Evolutionary conservation across 1,284 basidiomycete genomes (phyloP).

Genomic region (Apiotrichum sp.): DNA sequence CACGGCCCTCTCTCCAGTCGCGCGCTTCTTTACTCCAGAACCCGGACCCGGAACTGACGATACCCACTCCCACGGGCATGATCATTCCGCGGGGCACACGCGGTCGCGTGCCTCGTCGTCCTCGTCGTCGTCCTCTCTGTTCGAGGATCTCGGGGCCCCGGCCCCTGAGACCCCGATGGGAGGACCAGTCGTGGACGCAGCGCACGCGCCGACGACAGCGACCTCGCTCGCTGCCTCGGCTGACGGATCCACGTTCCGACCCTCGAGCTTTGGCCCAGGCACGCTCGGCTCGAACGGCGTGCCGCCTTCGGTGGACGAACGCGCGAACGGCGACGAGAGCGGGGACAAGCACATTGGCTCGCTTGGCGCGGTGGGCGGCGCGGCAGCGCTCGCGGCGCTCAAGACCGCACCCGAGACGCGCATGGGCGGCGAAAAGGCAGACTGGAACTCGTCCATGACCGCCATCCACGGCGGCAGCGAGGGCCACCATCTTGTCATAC

Average conservation of each 20-base stretch:
- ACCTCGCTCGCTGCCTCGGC: conserved; percentile 1
- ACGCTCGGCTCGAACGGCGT: background rate
- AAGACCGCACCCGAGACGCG: background rate
- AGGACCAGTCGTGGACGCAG: background rate
- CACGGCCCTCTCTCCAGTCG: background rate
- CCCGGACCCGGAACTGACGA: no score
- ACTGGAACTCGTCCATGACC: conserved; percentile 33
- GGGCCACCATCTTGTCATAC: conserved; percentile 16
- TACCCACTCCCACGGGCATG: no score
- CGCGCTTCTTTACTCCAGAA: no score
- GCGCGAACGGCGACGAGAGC: background rate
- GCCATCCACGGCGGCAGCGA: conserved; percentile 40
- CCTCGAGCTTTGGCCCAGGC: background rate
- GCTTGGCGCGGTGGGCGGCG: background rate
- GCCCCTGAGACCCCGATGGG: background rate
- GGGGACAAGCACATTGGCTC: background rate
- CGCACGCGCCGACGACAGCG: background rate
- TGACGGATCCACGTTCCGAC: background rate
- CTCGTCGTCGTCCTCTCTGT: background rate
- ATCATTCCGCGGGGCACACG: background rate
- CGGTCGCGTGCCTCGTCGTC: background rate
- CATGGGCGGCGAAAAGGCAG: conserved; percentile 28
- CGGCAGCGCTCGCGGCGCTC: background rate
- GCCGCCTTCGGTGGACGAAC: background rate
- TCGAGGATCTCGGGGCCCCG: background rate